Conservation (phyloP, 371 early-diverging fungal genomes). For the Syncephalastrum racemosum region DNA sequence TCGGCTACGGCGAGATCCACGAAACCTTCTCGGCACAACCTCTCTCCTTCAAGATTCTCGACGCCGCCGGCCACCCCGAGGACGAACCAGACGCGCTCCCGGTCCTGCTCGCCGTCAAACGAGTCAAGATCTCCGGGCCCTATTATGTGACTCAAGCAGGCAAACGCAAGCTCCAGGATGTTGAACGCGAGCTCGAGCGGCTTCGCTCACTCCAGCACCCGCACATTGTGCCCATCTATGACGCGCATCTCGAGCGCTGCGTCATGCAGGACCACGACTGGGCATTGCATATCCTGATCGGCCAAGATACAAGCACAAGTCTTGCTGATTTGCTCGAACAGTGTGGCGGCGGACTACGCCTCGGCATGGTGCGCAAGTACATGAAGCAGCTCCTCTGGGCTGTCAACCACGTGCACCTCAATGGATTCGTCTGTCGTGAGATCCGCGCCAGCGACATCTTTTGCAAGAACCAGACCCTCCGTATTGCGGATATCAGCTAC, state of each 20-base stretch:
- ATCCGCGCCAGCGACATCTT: conserved; percentile 41
- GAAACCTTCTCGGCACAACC: conserved; percentile 44
- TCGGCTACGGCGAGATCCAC: conserved; percentile 40
- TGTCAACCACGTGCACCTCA: conserved; percentile 55
- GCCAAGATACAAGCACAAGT: conserved; percentile 48
- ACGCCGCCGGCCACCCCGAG: conserved; percentile 14
- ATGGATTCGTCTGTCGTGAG: conserved; percentile 61
- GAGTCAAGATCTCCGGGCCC: conserved; percentile 35
- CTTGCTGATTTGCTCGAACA: conserved; percentile 45
- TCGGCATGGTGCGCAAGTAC: conserved; percentile 54
- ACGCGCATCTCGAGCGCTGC: conserved; percentile 52
- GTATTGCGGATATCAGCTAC: conserved; percentile 49
- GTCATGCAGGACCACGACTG: conserved; percentile 34
- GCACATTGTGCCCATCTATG: conserved; percentile 55
- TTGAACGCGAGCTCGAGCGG: conserved; percentile 62
- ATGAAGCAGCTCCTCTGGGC: conserved; percentile 61
- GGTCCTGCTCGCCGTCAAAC: conserved; percentile 36
- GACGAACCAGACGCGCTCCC: conserved; percentile 29
- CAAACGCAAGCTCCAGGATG: conserved; percentile 59
- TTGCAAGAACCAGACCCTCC: conserved; percentile 38
- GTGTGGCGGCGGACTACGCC: conserved; percentile 49
- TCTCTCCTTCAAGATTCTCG: conserved; percentile 28
- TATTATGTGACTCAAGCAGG: conserved; percentile 55
- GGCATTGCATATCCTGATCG: conserved; percentile 59
- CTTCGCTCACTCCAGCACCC: conserved; percentile 54